Percentiles rank a stretch among this genome's conserved stretches.
phyloP scores from a whole-genome alignment of 345 rosid species.

The Kandelia obovata region DNA sequence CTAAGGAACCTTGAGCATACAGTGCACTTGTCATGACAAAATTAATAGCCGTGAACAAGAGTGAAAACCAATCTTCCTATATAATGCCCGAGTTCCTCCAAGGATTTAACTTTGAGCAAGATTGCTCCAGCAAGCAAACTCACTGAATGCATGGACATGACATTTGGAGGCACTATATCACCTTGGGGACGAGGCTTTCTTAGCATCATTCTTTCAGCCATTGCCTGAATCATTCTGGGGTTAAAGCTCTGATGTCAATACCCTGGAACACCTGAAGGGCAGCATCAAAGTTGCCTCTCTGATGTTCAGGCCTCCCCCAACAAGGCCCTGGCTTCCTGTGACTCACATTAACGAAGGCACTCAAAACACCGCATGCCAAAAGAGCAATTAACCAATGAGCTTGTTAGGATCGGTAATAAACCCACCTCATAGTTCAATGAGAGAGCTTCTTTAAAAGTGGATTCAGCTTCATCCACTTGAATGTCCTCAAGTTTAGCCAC shows the following conservation, averaged over 20 bases:
- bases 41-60: background rate
- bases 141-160: constrained; percentile 89
- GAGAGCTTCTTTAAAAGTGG: constrained; percentile 92
- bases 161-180: constrained; percentile 38
- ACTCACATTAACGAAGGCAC: constrained; percentile 13
- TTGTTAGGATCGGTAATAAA: background rate
- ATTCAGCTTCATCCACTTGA: constrained; percentile 93
- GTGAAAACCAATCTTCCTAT: constrained; percentile 39
- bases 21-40: background rate
- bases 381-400: background rate
- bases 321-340: constrained; percentile 95
- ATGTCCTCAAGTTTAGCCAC: constrained; percentile 69
- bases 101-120: constrained; percentile 78
- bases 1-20: too few relatives aligned
- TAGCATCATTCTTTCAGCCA: constrained; percentile 53
- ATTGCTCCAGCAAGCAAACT: constrained; percentile 86
- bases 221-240: constrained; percentile 64
- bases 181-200: constrained; percentile 53
- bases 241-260: constrained; percentile 63
- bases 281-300: constrained; percentile 87
- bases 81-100: constrained; percentile 59
- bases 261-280: constrained; percentile 96
- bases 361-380: background rate
- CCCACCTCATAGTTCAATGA: constrained; percentile 91
- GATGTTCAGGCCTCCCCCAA: constrained; percentile 86